Evolutionary conservation across 106 monocot species (phyloP), one percentile per base, ranked within the genome.

Genomic region (Apostasia shenzhenica): DNA sequence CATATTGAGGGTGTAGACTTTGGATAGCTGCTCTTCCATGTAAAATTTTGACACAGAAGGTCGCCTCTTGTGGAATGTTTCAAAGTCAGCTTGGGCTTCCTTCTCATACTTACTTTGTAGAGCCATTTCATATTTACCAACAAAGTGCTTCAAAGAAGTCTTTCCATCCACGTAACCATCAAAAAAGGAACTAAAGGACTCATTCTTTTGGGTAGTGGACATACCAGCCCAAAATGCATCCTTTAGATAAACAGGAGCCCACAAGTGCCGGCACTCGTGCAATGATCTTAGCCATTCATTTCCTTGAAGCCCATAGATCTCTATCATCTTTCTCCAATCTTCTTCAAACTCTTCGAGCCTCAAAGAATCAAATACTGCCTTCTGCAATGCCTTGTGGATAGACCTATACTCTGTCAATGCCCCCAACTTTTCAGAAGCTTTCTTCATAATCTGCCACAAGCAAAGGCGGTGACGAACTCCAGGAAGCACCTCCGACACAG

Each of bases 1-100:
- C 70, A 80, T 66, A 46, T 83, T 77, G 39, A 77, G 63, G 38
- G 87, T 83, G 55, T 87, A 87, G 2, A 80, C 74, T 63, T 80
- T 83, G 13, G 87, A 87, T 3, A 87, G 63, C 63, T 87, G 87
- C 61, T 87, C 87, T 69, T 87, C 80, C 83, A 83, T 87, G 50
- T 73, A 74, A 71, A 87, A 87, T 51, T 83, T 83, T 6, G 87
- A 83, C 2, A 80, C 83, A 6, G 76, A 51, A 4, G 80, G 86
- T 1, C 82, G 70, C 14, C 77, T 73, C 64, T 87, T 80, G 55
- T 87, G 83, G 45, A 87, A 87, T 58, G 80, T 80, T 67, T 82
- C 86, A 65, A 75, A 83, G 63, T 87, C 81, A 59, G 77, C 83
- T 75, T 87, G 86, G 8, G 82, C 82, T 64, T 86, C 85, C 68